A percentile compares a stretch with the other conserved stretches of the same genome.
Conservation (phyloP, 176 grass and related monocot species). For the Tillandsia leiboldiana region DNA sequence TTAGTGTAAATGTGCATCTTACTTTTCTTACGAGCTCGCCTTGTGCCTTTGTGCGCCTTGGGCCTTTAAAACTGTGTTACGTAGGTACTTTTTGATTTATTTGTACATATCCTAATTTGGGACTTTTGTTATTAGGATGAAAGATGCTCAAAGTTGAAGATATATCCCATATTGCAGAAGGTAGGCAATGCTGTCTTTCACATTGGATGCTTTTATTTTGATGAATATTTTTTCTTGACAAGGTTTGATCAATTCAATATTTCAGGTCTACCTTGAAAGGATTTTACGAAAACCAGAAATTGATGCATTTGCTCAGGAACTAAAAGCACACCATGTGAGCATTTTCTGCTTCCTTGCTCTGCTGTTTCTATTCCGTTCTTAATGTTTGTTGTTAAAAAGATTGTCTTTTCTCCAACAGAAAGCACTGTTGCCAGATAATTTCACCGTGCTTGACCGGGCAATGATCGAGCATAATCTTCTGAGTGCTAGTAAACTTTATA, state of each 20-base stretch:
- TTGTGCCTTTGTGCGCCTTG: no score
- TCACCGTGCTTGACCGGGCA: conserved; percentile 88
- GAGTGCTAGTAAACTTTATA: conserved; percentile 91
- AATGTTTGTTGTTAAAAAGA: neutral
- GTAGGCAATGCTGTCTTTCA: conserved; percentile 26
- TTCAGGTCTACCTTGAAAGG: conserved; percentile 95
- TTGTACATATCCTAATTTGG: neutral
- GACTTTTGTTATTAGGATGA: conserved; percentile 61
- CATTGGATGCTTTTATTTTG: neutral
- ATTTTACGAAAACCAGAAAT: conserved; percentile 99
- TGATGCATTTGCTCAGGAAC: conserved; percentile 92
- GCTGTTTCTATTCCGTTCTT: neutral
- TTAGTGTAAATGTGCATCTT: no score
- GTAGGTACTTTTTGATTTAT: no score
- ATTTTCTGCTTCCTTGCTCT: neutral
- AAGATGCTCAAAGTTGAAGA: conserved; percentile 96
- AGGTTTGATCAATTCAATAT: neutral
- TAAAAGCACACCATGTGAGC: conserved; percentile 81
- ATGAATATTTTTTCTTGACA: neutral
- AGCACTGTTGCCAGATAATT: conserved; percentile 89
- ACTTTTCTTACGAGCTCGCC: no score
- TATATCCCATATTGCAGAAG: conserved; percentile 98
- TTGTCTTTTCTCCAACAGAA: conserved; percentile 50
- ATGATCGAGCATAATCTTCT: conserved; percentile 99
- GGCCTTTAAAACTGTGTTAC: no score